Evolutionary conservation across 257 asterid genomes (phyloP), one percentile per base, ranked within the genome.

Genomic region (Solanum infundibuliforme): DNA sequence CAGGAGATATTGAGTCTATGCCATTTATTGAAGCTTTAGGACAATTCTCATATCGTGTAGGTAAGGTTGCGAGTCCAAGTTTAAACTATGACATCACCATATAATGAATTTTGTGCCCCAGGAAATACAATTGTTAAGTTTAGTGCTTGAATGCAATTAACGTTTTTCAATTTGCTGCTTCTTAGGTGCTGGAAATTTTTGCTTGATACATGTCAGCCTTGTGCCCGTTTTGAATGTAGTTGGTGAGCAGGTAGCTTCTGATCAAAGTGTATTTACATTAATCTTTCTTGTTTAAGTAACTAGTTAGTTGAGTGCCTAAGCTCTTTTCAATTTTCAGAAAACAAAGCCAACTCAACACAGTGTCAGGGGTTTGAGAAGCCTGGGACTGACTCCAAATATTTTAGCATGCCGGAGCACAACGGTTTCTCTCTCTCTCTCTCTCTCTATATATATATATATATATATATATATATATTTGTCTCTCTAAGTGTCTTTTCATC

Each of bases 291-390:
- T 8, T 14, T 43, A 76, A 43, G 38, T 27, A 43, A 79, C 35
- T 79, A 43, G 84, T 79, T 14, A 31, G 25, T 29, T 79, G 65
- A 85, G 77, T 20, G 84, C 72, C 60, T 58, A 55, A 35, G 29
- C 52, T 4, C 34, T 83, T 35, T 86, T 88, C 23, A 73, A 34
- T 90, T 90, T 36, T 90, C 95, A 94, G 98, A 94, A 94, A 93
- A 94, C 98, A 88, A 94, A 94, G 92, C 98, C 98, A 83, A 94
- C 98, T 85, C 98, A 94, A 87, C 98, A 94, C 90, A 94, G 98
- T 89, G 98, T 94, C 86, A 91, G 96, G 90, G 98, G 98, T 89
- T 91, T 94, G 39, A 89, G 98, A 89, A 94, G 95, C 93, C 90
- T 93, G 94, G 98, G 98, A 82, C 89, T 94, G 87, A 87, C 93